Percentiles rank a stretch among this genome's conserved stretches.
phyloP scores from a whole-genome alignment of 169 alveolate species.

The Plasmodium sp. region DNA sequence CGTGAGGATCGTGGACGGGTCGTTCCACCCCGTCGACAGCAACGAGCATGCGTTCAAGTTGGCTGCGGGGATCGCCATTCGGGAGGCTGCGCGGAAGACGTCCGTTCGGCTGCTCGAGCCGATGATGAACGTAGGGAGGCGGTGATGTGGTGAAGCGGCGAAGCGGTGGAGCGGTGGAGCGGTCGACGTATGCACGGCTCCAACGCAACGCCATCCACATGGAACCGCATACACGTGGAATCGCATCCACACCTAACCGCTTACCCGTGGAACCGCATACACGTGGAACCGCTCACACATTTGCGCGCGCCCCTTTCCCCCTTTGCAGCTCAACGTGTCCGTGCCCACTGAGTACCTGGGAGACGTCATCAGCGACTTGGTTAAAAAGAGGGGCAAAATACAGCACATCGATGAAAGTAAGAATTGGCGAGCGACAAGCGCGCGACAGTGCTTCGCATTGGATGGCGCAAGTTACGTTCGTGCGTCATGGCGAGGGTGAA shows the following conservation, averaged over 20 bases:
- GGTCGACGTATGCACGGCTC: not conserved
- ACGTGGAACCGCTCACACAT: too few species aligned
- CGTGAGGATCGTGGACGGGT: slow-evolving; percentile 88
- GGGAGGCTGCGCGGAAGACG: slow-evolving; percentile 88
- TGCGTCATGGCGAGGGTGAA: not conserved
- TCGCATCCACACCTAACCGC: too few species aligned
- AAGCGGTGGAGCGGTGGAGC: not conserved
- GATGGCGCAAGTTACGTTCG: not conserved
- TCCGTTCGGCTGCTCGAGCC: slow-evolving; percentile 91
- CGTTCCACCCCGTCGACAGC: slow-evolving; percentile 91
- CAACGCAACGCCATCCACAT: not conserved
- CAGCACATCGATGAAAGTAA: slow-evolving; percentile 74
- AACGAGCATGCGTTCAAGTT: slow-evolving; percentile 91
- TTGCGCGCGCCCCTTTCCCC: not conserved
- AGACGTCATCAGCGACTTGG: slow-evolving; percentile 85
- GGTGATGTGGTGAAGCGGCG: not conserved
- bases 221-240: not conserved
- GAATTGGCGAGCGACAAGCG: not conserved
- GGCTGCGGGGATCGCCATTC: slow-evolving; percentile 88
- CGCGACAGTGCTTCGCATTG: not conserved
- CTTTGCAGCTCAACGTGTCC: slow-evolving; percentile 76
- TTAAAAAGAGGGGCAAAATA: slow-evolving; percentile 82
- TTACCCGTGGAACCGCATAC: too few species aligned
- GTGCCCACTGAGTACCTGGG: slow-evolving; percentile 88
- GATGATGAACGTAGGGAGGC: slow-evolving; percentile 86